phyloP scores from a whole-genome alignment of 2,329 filamentous ascomycete species.

The Parastagonospora nodorum region DNA sequence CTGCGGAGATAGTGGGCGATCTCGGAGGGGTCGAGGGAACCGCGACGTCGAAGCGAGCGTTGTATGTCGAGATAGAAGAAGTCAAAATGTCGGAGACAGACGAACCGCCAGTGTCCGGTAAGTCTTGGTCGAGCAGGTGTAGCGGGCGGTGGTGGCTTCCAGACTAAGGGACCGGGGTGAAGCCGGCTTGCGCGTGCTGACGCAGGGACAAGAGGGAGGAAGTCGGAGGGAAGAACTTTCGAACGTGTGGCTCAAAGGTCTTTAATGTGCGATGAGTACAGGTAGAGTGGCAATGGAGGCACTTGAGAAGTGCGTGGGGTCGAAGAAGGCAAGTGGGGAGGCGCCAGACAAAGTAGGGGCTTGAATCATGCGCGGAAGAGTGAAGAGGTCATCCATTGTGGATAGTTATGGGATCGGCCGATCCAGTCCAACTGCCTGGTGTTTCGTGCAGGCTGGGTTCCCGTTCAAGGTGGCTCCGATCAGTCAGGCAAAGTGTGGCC shows the following conservation, averaged over 20 bases:
- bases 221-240: not conserved
- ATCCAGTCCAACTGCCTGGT: slow-evolving; percentile 17
- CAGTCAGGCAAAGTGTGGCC: slow-evolving; percentile 13
- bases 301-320: not conserved
- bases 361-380: slow-evolving; percentile 3
- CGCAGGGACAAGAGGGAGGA: slow-evolving; percentile 13
- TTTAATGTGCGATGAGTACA: not conserved
- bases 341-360: slow-evolving; percentile 10
- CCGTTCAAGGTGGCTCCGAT: slow-evolving; percentile 21
- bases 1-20: too few relatives aligned
- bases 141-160: slow-evolving; percentile 8
- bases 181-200: slow-evolving; percentile 21
- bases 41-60: too few relatives aligned
- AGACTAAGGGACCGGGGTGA: slow-evolving; percentile 6
- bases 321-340: slow-evolving; percentile 5
- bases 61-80: not conserved
- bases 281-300: slow-evolving; percentile 6
- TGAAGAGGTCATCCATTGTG: slow-evolving; percentile 29
- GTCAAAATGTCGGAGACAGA: not conserved
- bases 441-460: slow-evolving; percentile 13
- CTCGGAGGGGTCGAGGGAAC: too few relatives aligned
- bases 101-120: too few relatives aligned
- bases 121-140: slow-evolving; percentile 1
- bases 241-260: not conserved
- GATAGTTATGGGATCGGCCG: slow-evolving; percentile 23